Evolutionary conservation across 2,329 filamentous ascomycete genomes (phyloP).

Genomic region (Lasiodiplodia sp.): DNA sequence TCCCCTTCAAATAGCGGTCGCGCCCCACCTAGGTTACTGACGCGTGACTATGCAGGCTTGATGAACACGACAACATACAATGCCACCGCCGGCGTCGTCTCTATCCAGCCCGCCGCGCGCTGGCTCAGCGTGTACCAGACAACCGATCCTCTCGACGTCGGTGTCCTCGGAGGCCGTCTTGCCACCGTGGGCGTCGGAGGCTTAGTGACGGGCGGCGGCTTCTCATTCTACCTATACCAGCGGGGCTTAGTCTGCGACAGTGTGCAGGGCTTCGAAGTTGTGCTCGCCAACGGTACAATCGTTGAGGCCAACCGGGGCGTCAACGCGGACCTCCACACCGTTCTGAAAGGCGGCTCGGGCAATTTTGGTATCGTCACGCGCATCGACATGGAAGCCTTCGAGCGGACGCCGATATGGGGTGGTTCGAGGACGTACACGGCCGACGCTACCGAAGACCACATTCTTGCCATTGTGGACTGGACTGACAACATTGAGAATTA

Average conservation of each 20-base stretch:
- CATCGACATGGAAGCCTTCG: constrained; percentile 47
- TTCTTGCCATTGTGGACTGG: constrained; percentile 28
- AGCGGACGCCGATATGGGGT: constrained; percentile 18
- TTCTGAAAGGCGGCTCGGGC: constrained; percentile 52
- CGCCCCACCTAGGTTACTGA: not conserved
- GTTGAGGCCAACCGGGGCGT: constrained; percentile 46
- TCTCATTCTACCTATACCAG: constrained; percentile 37
- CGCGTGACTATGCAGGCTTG: not conserved
- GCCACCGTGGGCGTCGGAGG: constrained; percentile 40
- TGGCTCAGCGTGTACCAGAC: constrained; percentile 8
- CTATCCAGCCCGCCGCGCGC: constrained; percentile 3
- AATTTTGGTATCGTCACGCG: constrained; percentile 54
- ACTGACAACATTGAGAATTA: constrained; percentile 34
- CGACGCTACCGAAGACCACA: not conserved
- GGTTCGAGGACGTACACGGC: not conserved
- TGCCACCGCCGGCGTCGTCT: not conserved
- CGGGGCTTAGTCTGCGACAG: constrained; percentile 38
- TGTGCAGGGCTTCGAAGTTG: constrained; percentile 42
- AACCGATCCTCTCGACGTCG: not conserved
- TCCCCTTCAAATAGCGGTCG: not conserved
- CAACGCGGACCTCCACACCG: constrained; percentile 47
- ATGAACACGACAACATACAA: constrained; percentile 5
- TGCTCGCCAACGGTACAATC: constrained; percentile 47
- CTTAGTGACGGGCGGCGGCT: constrained; percentile 41
- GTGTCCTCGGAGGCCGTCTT: constrained; percentile 37